phyloP scores from a whole-genome alignment of 108 stramenopile genomes.

The Fistulifera solaris region DNA sequence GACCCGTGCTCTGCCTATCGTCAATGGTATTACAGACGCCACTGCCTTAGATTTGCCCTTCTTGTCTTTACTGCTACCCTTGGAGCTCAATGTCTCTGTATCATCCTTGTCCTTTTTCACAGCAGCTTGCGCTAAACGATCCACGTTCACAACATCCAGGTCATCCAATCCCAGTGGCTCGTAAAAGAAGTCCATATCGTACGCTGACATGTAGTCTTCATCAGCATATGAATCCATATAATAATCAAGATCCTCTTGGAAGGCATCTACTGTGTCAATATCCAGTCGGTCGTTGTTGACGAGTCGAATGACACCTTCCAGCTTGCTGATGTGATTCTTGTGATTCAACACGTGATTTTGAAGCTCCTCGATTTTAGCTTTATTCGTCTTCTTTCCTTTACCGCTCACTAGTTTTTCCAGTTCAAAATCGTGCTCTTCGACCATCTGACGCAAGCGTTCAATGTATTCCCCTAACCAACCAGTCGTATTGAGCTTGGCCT shows the following conservation, averaged over 20 bases:
- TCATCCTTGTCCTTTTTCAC: slow-evolving; percentile 50
- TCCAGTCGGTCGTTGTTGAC: slow-evolving; percentile 89
- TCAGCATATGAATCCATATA: slow-evolving; percentile 89
- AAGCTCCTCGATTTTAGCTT: slow-evolving; percentile 60
- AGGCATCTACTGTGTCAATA: slow-evolving; percentile 71
- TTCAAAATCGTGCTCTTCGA: slow-evolving; percentile 84
- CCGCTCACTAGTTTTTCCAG: slow-evolving; percentile 69
- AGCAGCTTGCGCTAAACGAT: slow-evolving; percentile 52
- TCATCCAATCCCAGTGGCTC: slow-evolving; percentile 84
- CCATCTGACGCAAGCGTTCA: slow-evolving; percentile 49
- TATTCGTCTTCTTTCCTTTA: slow-evolving; percentile 85
- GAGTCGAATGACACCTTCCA: slow-evolving; percentile 93
- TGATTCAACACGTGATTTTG: slow-evolving; percentile 71
- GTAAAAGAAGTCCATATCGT: slow-evolving; percentile 90
- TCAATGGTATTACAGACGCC: slow-evolving; percentile 71
- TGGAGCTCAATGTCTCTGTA: slow-evolving; percentile 23
- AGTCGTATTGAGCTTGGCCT: slow-evolving; percentile 60
- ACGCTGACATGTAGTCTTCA: slow-evolving; percentile 79
- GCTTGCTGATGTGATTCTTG: slow-evolving; percentile 85
- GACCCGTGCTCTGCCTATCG: slow-evolving; percentile 80
- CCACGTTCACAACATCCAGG: slow-evolving; percentile 76
- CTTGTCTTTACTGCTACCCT: slow-evolving; percentile 22
- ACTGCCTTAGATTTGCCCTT: slow-evolving; percentile 37
- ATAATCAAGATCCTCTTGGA: slow-evolving; percentile 94
- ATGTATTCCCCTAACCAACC: slow-evolving; percentile 73